Conservation (phyloP, 495 filamentous ascomycete species). For the Parachaetomium inaequale region DNA sequence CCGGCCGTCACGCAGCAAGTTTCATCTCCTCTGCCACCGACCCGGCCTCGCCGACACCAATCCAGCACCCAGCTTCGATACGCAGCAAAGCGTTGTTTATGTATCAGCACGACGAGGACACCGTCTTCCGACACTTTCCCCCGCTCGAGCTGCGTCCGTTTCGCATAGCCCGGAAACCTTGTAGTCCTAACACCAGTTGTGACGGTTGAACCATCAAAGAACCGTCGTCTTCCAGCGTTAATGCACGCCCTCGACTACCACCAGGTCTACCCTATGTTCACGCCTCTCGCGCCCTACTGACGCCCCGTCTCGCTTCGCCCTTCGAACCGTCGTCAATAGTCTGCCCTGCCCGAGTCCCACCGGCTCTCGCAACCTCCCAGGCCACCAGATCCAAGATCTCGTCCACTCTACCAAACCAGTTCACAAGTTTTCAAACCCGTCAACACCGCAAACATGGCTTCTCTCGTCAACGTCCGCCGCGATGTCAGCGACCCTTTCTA, state of each 20-base stretch:
- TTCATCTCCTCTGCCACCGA: conserved; percentile 6
- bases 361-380: conserved; percentile 4
- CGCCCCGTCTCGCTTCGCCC: conserved; percentile 37
- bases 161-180: conserved; percentile 85
- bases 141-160: conserved; percentile 91
- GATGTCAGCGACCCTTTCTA: conserved; percentile 99
- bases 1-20: conserved; percentile 12
- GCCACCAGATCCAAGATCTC: conserved; percentile 2
- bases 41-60: conserved; percentile 15
- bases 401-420: conserved; percentile 1
- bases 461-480: conserved; percentile 89
- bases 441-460: conserved; percentile 53
- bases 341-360: conserved; percentile 31
- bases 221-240: conserved; percentile 42
- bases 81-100: conserved; percentile 52
- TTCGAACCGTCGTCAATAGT: conserved; percentile 20
- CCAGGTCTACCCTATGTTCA: conserved; percentile 50
- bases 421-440: conserved; percentile 20
- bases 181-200: conserved; percentile 75
- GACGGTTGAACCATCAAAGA: conserved; percentile 67
- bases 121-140: conserved; percentile 69
- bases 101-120: conserved; percentile 54
- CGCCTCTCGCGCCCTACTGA: conserved; percentile 46
- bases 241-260: conserved; percentile 49
- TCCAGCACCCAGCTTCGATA: conserved; percentile 36